A percentile compares a stretch with the other conserved stretches of the same genome.
Evolutionary conservation across 2,329 filamentous ascomycete species (phyloP).

Genomic region (Acrocalymma vagum): DNA sequence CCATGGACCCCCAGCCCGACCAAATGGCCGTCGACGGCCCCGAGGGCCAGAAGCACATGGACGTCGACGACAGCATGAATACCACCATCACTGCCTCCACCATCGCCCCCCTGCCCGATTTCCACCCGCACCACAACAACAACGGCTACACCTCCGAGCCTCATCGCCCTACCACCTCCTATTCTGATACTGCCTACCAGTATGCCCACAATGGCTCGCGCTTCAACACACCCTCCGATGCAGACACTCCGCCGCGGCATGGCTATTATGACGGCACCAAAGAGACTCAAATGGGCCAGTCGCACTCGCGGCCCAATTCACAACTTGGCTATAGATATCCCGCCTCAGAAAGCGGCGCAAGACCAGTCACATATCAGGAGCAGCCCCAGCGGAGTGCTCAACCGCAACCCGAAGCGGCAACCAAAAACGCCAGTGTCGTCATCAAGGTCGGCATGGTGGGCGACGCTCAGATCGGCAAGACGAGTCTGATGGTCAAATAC

Average conservation of each 20-base stretch:
- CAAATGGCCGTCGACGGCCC: slow-evolving; percentile 18
- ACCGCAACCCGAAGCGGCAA: slow-evolving; percentile 50
- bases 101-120: slow-evolving; percentile 48
- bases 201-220: slow-evolving; percentile 48
- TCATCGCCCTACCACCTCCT: slow-evolving; percentile 61
- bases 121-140: slow-evolving; percentile 37
- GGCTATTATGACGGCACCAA: slow-evolving; percentile 42
- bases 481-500: slow-evolving; percentile 99
- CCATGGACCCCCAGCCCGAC: slow-evolving; percentile 34
- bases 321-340: slow-evolving; percentile 56
- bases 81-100: slow-evolving; percentile 55
- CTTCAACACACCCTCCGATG: slow-evolving; percentile 58
- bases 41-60: slow-evolving; percentile 45
- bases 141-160: slow-evolving; percentile 52
- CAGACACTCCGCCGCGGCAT: slow-evolving; percentile 52
- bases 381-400: slow-evolving; percentile 54
- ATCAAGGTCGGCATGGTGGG: slow-evolving; percentile 99
- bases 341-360: slow-evolving; percentile 51
- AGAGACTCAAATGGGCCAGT: slow-evolving; percentile 45
- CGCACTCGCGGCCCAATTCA: slow-evolving; percentile 58
- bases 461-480: slow-evolving; percentile 99
- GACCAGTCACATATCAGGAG: slow-evolving; percentile 56
- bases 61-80: slow-evolving; percentile 57
- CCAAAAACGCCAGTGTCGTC: slow-evolving; percentile 74
- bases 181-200: slow-evolving; percentile 59